phyloP scores from a whole-genome alignment of 345 rosid species.

The Hypericum perforatum region DNA sequence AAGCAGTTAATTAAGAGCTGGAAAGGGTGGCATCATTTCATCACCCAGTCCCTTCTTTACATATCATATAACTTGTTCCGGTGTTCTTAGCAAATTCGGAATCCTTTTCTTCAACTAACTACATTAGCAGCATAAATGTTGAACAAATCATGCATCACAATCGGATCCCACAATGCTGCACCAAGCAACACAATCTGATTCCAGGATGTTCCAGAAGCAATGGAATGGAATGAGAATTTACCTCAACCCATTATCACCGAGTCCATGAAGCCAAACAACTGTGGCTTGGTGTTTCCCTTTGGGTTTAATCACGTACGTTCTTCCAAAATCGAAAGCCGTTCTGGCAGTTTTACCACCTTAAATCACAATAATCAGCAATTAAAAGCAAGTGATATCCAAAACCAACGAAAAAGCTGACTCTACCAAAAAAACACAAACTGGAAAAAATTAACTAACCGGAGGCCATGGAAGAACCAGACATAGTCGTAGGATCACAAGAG shows the following conservation, averaged over 20 bases:
- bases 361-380: background rate
- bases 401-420: no score
- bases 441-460: conserved; percentile 40
- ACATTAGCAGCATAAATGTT: no score
- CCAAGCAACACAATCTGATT: no score
- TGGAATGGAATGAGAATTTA: conserved; percentile 16
- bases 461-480: conserved; percentile 56
- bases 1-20: conserved; percentile 5
- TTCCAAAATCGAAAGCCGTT: conserved; percentile 44
- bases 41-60: no score
- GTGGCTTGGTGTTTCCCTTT: conserved; percentile 97
- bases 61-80: no score
- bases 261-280: conserved; percentile 94
- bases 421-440: conserved; percentile 1
- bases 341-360: conserved; percentile 15
- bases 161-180: no score
- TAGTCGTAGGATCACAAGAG: conserved; percentile 44
- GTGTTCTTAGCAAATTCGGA: no score
- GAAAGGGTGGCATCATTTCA: background rate
- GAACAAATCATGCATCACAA: no score
- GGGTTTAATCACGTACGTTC: conserved; percentile 87
- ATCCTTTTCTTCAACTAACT: no score
- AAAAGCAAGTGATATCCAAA: conserved; percentile 1
- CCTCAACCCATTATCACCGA: conserved; percentile 95
- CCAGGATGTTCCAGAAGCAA: background rate